These are phyloP conservation scores for Podochytrium sp. DNA, from an alignment of 192 early-diverging fungal species.

Conservation along the genomic window DNA sequence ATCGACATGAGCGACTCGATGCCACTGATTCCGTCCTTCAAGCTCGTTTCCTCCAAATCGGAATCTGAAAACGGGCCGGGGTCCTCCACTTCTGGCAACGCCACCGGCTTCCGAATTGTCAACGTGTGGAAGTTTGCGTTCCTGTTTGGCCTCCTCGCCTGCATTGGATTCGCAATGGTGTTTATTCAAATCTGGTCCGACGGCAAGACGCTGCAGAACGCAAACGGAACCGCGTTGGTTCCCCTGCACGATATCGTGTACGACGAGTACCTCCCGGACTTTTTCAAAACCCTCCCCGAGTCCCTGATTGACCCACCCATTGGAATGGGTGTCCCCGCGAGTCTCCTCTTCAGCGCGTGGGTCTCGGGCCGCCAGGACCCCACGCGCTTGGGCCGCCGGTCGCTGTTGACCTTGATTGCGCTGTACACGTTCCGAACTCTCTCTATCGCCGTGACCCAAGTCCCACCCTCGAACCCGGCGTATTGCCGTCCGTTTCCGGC, in stretches of 20 bases:
- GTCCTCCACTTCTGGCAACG: not conserved
- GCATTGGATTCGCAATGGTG: slow-evolving; percentile 13
- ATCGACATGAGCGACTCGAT: not conserved
- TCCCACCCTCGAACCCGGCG: slow-evolving; percentile 8
- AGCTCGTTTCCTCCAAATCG: not conserved
- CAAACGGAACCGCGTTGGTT: not conserved
- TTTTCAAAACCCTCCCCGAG: not conserved
- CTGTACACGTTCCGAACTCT: not conserved
- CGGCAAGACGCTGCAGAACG: not conserved
- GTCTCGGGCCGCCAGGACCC: not conserved
- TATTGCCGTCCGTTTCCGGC: slow-evolving; percentile 3
- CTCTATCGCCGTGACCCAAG: slow-evolving; percentile 15
- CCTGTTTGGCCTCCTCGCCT: not conserved
- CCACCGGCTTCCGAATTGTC: not conserved
- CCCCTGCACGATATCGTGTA: slow-evolving; percentile 14
- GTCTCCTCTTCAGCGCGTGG: not conserved
- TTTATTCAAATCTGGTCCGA: slow-evolving; percentile 10
- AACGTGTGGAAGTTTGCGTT: not conserved
- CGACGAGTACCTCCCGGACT: not conserved
- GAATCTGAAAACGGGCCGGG: not conserved
- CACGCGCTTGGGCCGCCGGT: not conserved
- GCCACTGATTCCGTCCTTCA: not conserved
- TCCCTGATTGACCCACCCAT: slow-evolving; percentile 15
- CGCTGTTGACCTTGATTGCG: not conserved
- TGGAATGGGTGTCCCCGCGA: not conserved